Conservation (phyloP, 1,284 basidiomycete species). For the Meira miltonrushii region DNA sequence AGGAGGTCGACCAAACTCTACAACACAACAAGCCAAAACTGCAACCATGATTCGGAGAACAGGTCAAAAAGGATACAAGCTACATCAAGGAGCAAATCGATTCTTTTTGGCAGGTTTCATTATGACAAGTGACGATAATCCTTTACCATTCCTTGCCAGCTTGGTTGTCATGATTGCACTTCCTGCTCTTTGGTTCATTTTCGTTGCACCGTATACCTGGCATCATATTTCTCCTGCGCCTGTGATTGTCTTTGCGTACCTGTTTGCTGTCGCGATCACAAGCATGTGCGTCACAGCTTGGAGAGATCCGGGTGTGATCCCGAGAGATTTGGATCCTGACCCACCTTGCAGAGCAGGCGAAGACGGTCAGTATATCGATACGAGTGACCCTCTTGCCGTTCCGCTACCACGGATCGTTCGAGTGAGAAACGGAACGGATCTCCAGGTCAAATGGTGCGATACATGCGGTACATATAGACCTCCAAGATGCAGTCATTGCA, state of each 20-base stretch:
- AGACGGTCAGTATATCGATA: constrained; percentile 10
- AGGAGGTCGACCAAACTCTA: not conserved
- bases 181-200: constrained; percentile 41
- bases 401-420: constrained; percentile 20
- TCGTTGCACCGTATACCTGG: constrained; percentile 37
- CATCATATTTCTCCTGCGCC: constrained; percentile 33
- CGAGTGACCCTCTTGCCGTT: constrained; percentile 19
- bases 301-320: constrained; percentile 48
- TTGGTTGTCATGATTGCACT: constrained; percentile 27
- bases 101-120: constrained; percentile 37
- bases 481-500: constrained; percentile 48
- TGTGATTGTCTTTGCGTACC: constrained; percentile 35
- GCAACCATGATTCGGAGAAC: not conserved
- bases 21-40: constrained; percentile 5
- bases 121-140: constrained; percentile 41
- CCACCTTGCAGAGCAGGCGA: constrained; percentile 37
- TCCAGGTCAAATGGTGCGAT: constrained; percentile 49
- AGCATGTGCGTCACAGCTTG: constrained; percentile 45
- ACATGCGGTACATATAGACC: constrained; percentile 49
- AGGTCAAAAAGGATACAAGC: constrained; percentile 25
- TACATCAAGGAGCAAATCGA: constrained; percentile 30
- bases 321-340: constrained; percentile 43
- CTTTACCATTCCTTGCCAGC: constrained; percentile 32
- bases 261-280: constrained; percentile 29
- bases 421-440: constrained; percentile 17